These are phyloP conservation scores for Myxozyma lipomycoides DNA, from an alignment of 805 yeast species.

Conservation along the genomic window DNA sequence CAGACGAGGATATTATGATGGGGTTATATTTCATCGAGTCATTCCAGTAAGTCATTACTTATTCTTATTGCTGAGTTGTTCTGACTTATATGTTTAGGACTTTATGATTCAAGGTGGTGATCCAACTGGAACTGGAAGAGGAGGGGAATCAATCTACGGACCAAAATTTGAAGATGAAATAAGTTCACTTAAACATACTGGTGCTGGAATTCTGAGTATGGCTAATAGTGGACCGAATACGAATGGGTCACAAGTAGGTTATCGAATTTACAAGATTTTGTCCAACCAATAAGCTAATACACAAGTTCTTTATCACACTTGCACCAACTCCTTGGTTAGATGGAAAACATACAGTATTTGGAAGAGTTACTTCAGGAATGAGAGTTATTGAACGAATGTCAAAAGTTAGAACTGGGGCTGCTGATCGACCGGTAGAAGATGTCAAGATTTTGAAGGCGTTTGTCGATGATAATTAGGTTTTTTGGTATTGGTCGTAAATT, in stretches of 20 bases:
- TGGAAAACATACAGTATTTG: conserved; percentile 76
- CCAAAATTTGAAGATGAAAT: conserved; percentile 35
- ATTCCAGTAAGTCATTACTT: conserved; percentile 19
- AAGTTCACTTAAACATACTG: conserved; percentile 57
- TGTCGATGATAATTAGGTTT: no score
- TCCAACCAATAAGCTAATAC: not conserved
- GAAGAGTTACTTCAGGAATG: conserved; percentile 47
- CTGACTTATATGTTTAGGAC: conserved; percentile 13
- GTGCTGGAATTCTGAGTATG: conserved; percentile 82
- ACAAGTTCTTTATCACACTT: conserved; percentile 83
- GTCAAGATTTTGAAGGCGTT: conserved; percentile 40
- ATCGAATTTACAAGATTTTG: not conserved
- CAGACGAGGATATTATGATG: conserved; percentile 36
- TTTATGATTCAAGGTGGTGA: conserved; percentile 40
- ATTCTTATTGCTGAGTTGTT: not conserved
- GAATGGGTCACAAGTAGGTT: conserved; percentile 60
- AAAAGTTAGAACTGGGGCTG: conserved; percentile 45
- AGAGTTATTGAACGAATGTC: conserved; percentile 56
- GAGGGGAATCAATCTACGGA: conserved; percentile 33
- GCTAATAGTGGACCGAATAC: conserved; percentile 93
- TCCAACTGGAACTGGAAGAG: conserved; percentile 38
- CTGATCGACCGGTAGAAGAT: conserved; percentile 45
- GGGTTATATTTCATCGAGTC: conserved; percentile 34
- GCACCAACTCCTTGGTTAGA: conserved; percentile 68
- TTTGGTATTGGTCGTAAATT: not conserved